Percentiles rank a stretch among this genome's conserved stretches.
These are phyloP conservation scores for Aspergillus egyptiacus DNA, from an alignment of 495 filamentous ascomycete genomes.

Conservation along the genomic window DNA sequence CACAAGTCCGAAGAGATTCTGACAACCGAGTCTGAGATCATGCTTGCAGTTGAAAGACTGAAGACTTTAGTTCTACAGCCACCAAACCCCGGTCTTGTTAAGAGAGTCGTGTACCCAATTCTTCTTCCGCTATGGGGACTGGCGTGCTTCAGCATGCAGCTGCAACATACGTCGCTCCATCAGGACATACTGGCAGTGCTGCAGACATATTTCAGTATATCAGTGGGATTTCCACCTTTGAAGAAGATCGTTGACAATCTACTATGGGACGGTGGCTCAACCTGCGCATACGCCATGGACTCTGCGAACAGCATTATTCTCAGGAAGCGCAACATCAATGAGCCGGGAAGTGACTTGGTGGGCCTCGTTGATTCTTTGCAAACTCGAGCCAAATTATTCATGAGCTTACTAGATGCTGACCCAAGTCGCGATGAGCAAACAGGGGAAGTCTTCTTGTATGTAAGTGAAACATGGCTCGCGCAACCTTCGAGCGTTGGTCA, in stretches of 20 bases:
- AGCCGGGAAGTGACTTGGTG: slow-evolving; percentile 30
- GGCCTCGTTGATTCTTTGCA: slow-evolving; percentile 35
- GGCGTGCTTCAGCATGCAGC: slow-evolving; percentile 46
- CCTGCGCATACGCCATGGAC: slow-evolving; percentile 42
- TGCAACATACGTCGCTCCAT: slow-evolving; percentile 24
- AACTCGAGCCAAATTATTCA: slow-evolving; percentile 43
- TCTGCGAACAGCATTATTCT: slow-evolving; percentile 33
- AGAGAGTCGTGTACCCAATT: slow-evolving; percentile 58
- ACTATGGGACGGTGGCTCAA: slow-evolving; percentile 46
- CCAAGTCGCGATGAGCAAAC: slow-evolving; percentile 51
- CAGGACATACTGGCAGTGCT: slow-evolving; percentile 33
- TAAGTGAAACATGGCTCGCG: slow-evolving; percentile 58
- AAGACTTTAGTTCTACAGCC: slow-evolving; percentile 56
- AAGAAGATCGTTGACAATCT: slow-evolving; percentile 44
- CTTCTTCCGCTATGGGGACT: slow-evolving; percentile 67
- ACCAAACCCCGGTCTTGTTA: slow-evolving; percentile 67
- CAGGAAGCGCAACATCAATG: slow-evolving; percentile 15
- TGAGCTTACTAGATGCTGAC: slow-evolving; percentile 48
- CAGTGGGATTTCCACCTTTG: slow-evolving; percentile 37
- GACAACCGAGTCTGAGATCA: slow-evolving; percentile 22
- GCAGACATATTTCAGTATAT: slow-evolving; percentile 44
- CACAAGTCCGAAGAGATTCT: slow-evolving; percentile 9
- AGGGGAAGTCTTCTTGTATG: slow-evolving; percentile 56
- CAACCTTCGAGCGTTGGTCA: slow-evolving; percentile 16
- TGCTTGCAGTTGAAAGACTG: slow-evolving; percentile 50